A percentile compares a stretch with the other conserved stretches of the same genome.
Conservation (phyloP, 352 stramenopile genomes). For the Aphanomyces invadans region DNA sequence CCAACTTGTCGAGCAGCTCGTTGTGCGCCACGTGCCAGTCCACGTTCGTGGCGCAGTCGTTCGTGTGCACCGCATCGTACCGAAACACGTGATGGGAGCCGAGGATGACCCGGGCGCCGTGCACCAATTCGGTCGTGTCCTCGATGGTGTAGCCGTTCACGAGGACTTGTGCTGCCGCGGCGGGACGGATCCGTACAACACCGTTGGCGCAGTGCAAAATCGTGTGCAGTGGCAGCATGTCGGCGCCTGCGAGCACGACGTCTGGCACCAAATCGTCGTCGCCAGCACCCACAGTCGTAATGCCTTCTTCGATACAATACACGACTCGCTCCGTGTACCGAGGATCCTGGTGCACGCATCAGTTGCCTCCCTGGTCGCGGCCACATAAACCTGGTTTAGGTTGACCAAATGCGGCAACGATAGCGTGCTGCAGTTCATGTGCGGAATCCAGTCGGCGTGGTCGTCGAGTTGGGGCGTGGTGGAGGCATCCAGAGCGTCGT, state of each 20-base stretch:
- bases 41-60: background rate
- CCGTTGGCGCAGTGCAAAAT: conserved; percentile 13
- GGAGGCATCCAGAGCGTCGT: too few species aligned
- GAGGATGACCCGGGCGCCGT: background rate
- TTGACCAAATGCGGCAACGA: conserved; percentile 17
- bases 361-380: background rate
- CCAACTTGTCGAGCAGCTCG: conserved; percentile 11
- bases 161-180: background rate
- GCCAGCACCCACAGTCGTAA: conserved; percentile 7
- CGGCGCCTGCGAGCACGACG: conserved; percentile 4
- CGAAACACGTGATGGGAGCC: conserved; percentile 22
- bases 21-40: conserved; percentile 22
- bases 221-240: conserved; percentile 10
- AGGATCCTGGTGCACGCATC: conserved; percentile 20
- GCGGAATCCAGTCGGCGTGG: background rate
- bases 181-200: conserved; percentile 7
- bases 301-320: conserved; percentile 20
- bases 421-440: background rate
- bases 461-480: background rate
- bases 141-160: background rate
- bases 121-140: background rate
- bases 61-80: conserved; percentile 1
- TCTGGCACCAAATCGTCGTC: conserved; percentile 19
- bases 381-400: conserved; percentile 17
- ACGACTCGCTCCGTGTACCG: conserved; percentile 11